Percentiles rank a stretch among this genome's conserved stretches.
Evolutionary conservation across 208 protist species (phyloP).

Genomic region (Leishmania turanica): DNA sequence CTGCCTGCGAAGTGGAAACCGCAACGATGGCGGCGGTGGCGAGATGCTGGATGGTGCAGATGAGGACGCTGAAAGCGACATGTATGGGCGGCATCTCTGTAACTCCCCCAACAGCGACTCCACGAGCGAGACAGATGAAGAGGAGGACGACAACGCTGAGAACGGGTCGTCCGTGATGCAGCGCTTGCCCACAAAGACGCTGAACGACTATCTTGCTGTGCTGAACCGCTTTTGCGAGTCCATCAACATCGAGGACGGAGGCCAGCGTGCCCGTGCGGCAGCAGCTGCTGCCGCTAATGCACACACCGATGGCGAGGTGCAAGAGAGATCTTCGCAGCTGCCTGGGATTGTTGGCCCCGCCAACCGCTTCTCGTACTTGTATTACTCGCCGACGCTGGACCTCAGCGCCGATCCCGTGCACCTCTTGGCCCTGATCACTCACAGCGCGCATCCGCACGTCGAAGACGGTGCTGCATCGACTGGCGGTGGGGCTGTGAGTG

Average conservation of each 20-base stretch:
- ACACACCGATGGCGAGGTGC: background rate
- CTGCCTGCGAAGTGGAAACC: background rate
- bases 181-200: constrained; percentile 36
- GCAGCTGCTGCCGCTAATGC: background rate
- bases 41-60: background rate
- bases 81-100: background rate
- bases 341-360: constrained; percentile 18
- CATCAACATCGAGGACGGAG: constrained; percentile 25
- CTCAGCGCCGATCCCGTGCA: constrained; percentile 55
- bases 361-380: constrained; percentile 53
- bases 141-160: constrained; percentile 12
- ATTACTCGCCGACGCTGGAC: constrained; percentile 72
- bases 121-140: constrained; percentile 15
- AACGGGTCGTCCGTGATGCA: constrained; percentile 13
- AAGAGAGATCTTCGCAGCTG: constrained; percentile 1
- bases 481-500: background rate
- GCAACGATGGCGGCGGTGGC: too few species aligned
- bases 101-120: background rate
- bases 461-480: background rate
- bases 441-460: constrained; percentile 8
- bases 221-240: constrained; percentile 57
- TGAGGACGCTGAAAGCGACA: background rate
- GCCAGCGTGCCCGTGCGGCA: constrained; percentile 1
- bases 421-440: constrained; percentile 26
- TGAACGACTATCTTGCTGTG: constrained; percentile 55